phyloP scores from a whole-genome alignment of 306 rosid genomes.

The Vigna radiata region DNA sequence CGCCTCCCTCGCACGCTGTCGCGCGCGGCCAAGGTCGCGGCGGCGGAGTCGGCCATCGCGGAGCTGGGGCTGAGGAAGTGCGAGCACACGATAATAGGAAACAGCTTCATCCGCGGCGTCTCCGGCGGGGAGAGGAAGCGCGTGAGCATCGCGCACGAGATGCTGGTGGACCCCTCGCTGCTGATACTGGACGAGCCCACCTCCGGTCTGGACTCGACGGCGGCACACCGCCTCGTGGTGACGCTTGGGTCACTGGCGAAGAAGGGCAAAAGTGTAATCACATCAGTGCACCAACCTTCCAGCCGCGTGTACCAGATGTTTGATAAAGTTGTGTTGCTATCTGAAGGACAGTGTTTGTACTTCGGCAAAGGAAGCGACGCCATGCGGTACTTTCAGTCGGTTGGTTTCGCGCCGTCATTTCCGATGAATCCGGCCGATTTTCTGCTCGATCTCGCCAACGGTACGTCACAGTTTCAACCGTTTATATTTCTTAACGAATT shows the following conservation, averaged over 20 bases:
- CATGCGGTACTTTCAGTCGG: constrained; percentile 67
- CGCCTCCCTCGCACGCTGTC: constrained; percentile 62
- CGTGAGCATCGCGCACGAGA: constrained; percentile 88
- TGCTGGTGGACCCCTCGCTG: constrained; percentile 76
- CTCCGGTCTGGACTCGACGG: constrained; percentile 89
- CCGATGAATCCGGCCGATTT: constrained; percentile 95
- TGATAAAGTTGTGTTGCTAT: constrained; percentile 62
- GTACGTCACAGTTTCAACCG: constrained; percentile 54
- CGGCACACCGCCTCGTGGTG: constrained; percentile 68
- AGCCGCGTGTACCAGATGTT: constrained; percentile 87
- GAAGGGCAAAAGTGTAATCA: constrained; percentile 81
- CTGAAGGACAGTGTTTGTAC: constrained; percentile 75
- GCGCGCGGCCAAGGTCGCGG: constrained; percentile 51
- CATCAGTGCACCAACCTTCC: constrained; percentile 90
- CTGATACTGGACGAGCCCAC: constrained; percentile 87
- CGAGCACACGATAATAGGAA: constrained; percentile 75
- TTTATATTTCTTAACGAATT: constrained; percentile 1
- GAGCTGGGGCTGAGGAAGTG: constrained; percentile 79
- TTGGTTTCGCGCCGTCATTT: constrained; percentile 74
- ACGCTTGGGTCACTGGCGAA: constrained; percentile 65
- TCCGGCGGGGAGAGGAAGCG: constrained; percentile 93
- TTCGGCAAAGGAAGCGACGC: constrained; percentile 75
- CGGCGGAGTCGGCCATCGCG: constrained; percentile 67
- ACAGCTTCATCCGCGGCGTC: constrained; percentile 78
- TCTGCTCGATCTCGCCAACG: constrained; percentile 92